Percentiles rank a stretch among this genome's conserved stretches.
Evolutionary conservation across 2,329 filamentous ascomycete species (phyloP).

Genomic region (Plenodomus tracheiphilus): DNA sequence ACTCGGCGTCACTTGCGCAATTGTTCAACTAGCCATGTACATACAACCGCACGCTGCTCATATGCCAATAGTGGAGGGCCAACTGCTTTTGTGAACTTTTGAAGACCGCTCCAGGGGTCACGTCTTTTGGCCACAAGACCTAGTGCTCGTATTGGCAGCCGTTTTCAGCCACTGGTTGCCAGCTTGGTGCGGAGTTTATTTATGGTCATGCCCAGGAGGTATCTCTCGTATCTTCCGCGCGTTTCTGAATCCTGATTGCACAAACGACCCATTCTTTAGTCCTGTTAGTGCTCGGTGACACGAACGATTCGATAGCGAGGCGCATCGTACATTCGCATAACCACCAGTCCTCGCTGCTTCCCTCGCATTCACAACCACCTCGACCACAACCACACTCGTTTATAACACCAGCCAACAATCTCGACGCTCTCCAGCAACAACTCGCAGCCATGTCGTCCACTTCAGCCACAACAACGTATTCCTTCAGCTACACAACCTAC

Average conservation of each 20-base stretch:
- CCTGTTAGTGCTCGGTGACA: not conserved
- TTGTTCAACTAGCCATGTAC: not conserved
- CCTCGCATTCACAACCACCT: not conserved
- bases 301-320: not conserved
- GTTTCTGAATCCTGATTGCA: not conserved
- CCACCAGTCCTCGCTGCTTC: not conserved
- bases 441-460: not conserved
- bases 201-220: not conserved
- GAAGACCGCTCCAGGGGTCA: not conserved
- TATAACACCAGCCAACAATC: not conserved
- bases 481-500: conserved; percentile 18
- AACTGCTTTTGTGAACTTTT: not conserved
- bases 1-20: not conserved
- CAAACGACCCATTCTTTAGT: not conserved
- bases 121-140: not conserved
- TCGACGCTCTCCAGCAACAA: conserved; percentile 3
- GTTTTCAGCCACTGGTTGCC: not conserved
- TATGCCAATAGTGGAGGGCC: not conserved
- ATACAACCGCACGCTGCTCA: not conserved
- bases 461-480: conserved; percentile 13
- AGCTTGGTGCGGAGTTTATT: not conserved
- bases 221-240: not conserved
- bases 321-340: not conserved
- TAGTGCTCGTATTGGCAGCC: not conserved
- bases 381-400: conserved; percentile 1